Conservation (phyloP, 495 filamentous ascomycete genomes). For the Neurospora africana region DNA sequence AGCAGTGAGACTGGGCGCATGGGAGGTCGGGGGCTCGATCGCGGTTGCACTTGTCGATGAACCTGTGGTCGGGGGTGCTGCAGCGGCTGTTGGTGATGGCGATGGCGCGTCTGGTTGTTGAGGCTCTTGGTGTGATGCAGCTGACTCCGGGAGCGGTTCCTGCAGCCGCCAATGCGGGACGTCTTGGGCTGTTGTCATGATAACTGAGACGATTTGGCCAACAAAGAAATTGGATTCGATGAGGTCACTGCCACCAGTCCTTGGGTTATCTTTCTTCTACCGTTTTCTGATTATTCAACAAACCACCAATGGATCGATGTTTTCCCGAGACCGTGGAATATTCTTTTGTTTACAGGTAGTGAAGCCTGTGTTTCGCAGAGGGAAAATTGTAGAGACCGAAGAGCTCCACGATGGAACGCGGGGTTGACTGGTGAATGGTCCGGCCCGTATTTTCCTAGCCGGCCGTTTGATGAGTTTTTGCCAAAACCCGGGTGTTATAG, state of each 20-base stretch:
- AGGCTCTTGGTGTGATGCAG: not conserved
- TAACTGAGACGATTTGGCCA: not conserved
- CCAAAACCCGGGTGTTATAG: not conserved
- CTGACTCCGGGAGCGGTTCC: not conserved
- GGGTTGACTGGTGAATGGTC: not conserved
- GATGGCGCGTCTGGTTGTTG: not conserved
- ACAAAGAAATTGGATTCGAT: not conserved
- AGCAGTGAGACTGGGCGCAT: not conserved
- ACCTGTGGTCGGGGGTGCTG: not conserved
- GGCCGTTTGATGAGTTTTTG: not conserved
- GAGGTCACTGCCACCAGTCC: not conserved
- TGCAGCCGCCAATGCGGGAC: not conserved
- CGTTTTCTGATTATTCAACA: not conserved
- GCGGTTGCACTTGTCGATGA: not conserved
- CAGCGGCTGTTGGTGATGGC: not conserved
- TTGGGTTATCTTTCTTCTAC: not conserved
- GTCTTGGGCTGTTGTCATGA: not conserved
- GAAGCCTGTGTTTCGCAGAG: not conserved
- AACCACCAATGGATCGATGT: not conserved
- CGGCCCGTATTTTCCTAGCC: not conserved
- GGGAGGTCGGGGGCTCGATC: not conserved
- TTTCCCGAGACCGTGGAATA: not conserved
- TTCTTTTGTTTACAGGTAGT: not conserved
- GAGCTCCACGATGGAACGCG: not conserved
- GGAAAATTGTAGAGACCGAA: not conserved